Base-by-base conservation (phyloP, 106 monocot genomes). In the Phalaenopsis equestris region DNA sequence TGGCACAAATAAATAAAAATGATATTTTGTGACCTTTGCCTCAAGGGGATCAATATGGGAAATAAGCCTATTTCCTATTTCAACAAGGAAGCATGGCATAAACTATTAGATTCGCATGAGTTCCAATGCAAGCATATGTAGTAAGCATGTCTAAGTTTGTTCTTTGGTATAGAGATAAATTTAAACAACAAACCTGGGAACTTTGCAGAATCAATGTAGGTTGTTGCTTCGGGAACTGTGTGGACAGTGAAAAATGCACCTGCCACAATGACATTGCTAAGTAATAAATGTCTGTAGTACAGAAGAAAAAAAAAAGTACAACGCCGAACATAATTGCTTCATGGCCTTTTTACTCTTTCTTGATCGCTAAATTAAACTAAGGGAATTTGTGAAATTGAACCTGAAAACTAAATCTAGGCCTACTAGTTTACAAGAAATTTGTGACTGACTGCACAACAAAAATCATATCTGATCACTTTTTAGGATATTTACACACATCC, bases 171-270 rank as follows among this genome's bases (percentile, higher is more conserved):
- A 8, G 70, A 70, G 39, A 70, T 70, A 70, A 70, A 70, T 70
- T 70, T 70, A 45, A 74, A 74, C 49, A 48, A 48, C 76, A 81
- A 81, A 94, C 97, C 88, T 88, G 84, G 84, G 83, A 90, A 85
- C 97, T 92, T 78, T 98, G 89, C 80, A 98, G 48, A 21, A 78
- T 89, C 86, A 98, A 82, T 12, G 76, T 73, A 79, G 97, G 97
- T 84, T 98, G 94, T 37, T 84, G 87, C 83, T 84, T 90, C 45
- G 97, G 97, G 45, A 98, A 98, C 67, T 92, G 97, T 57, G 81
- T 77, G 56, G 97, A 89, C 73, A 98, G 80, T 38, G 87, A 78
- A 80, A 94, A 90, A 75, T 92, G 90, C 79, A 94, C 89, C 97
- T 98, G 88, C 82, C 86, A 84, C n/a, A 30, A 81, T 1, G 73